Evolutionary conservation across 179 eudicot genomes (phyloP).

Genomic region (Vitellaria paradoxa): DNA sequence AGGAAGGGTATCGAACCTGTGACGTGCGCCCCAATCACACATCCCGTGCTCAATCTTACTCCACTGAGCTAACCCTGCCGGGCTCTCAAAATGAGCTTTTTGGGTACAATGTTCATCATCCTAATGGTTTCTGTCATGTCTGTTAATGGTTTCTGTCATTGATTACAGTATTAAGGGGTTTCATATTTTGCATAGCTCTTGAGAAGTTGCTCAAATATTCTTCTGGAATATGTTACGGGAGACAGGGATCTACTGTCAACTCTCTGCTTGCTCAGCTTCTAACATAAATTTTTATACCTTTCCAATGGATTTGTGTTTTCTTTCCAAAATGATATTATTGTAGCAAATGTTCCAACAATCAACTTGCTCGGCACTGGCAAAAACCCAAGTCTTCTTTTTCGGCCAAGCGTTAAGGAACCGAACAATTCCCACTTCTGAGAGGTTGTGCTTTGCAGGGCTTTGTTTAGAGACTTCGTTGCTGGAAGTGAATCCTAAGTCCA

Average conservation of each 20-base stretch:
- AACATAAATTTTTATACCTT: neutral
- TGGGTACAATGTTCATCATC: neutral
- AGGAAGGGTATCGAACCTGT: too few relatives aligned
- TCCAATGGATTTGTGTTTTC: neutral
- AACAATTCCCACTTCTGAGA: too few relatives aligned
- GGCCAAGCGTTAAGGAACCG: too few relatives aligned
- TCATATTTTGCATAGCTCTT: constrained; percentile 35
- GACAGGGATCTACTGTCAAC: constrained; percentile 48
- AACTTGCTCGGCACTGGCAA: too few relatives aligned
- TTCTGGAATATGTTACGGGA: constrained; percentile 49
- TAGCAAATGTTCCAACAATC: neutral
- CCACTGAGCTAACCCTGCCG: too few relatives aligned
- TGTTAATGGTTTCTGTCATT: constrained; percentile 1
- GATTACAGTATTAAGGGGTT: neutral
- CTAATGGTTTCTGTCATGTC: neutral
- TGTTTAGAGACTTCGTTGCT: too few relatives aligned
- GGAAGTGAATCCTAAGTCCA: too few relatives aligned
- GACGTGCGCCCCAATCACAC: too few relatives aligned
- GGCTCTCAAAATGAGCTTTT: neutral
- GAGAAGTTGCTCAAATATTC: constrained; percentile 47
- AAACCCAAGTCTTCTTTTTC: too few relatives aligned
- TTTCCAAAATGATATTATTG: neutral
- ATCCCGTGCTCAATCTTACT: too few relatives aligned
- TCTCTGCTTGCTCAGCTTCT: neutral
- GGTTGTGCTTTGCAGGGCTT: too few relatives aligned